A percentile compares a stretch with the other conserved stretches of the same genome.
Evolutionary conservation across 2,329 filamentous ascomycete species (phyloP).

Genomic region (Stylonectria norvegica): DNA sequence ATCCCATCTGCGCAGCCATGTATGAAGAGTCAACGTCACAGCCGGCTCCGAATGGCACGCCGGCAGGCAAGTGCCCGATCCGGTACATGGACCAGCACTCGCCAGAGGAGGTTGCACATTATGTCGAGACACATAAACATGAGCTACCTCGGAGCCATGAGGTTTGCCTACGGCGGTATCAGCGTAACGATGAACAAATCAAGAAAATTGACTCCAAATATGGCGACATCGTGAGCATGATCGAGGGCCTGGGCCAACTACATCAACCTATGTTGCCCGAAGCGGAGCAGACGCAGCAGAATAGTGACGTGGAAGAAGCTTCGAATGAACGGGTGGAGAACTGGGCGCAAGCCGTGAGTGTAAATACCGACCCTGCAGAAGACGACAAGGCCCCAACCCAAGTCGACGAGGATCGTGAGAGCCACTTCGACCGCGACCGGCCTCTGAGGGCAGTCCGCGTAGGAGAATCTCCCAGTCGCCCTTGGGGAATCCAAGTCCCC

Average conservation of each 20-base stretch:
- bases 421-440: constrained; percentile 81
- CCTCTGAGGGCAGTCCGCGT: constrained; percentile 86
- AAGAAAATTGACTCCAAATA: constrained; percentile 92
- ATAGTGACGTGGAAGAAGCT: constrained; percentile 44
- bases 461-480: constrained; percentile 86
- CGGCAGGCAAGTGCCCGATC: constrained; percentile 76
- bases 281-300: constrained; percentile 41
- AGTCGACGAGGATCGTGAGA: constrained; percentile 57
- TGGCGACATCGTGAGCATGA: constrained; percentile 89
- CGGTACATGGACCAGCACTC: constrained; percentile 89
- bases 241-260: constrained; percentile 80
- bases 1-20: constrained; percentile 64
- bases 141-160: constrained; percentile 91
- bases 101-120: constrained; percentile 87
- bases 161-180: constrained; percentile 85
- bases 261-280: constrained; percentile 82
- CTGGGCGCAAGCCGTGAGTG: constrained; percentile 78
- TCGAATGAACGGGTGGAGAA: constrained; percentile 74
- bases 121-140: constrained; percentile 94
- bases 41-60: constrained; percentile 47
- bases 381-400: constrained; percentile 28
- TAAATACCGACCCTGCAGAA: constrained; percentile 39
- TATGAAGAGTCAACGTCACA: constrained; percentile 57
- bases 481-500: constrained; percentile 88
- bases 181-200: constrained; percentile 80